Conservation (phyloP, 208 protist species). For the Crithidia brevicula region DNA sequence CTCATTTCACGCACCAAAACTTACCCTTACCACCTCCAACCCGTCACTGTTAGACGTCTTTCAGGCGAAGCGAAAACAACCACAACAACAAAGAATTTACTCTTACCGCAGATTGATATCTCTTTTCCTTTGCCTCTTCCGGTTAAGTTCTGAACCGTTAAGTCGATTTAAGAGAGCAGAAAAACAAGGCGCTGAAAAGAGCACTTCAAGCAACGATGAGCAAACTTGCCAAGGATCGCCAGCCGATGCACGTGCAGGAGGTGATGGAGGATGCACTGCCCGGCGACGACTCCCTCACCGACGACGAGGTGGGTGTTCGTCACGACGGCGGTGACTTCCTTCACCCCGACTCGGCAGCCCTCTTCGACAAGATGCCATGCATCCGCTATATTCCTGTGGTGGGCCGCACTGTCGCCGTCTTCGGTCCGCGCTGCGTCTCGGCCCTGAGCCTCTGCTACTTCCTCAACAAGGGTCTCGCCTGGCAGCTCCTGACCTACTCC, state of each 20-base stretch:
- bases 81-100: no score
- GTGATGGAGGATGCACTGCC: conserved; percentile 1
- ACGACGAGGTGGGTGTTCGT: background rate
- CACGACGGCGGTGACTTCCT: background rate
- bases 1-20: no score
- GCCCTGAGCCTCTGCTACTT: conserved; percentile 49
- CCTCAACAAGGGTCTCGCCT: conserved; percentile 53
- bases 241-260: conserved; percentile 10
- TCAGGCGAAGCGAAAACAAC: no score
- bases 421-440: conserved; percentile 35
- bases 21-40: no score
- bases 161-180: no score
- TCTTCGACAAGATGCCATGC: conserved; percentile 34
- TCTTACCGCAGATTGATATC: no score
- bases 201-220: background rate
- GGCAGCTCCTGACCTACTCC: conserved; percentile 41
- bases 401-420: conserved; percentile 38
- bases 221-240: background rate
- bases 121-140: background rate
- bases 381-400: conserved; percentile 46
- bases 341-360: conserved; percentile 6
- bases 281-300: background rate
- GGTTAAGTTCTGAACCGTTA: no score
- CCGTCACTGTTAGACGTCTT: no score
- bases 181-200: background rate